Percentiles rank a stretch among this genome's conserved stretches.
phyloP scores from a whole-genome alignment of 305 asterid genomes.

The Fraxinus albicans region DNA sequence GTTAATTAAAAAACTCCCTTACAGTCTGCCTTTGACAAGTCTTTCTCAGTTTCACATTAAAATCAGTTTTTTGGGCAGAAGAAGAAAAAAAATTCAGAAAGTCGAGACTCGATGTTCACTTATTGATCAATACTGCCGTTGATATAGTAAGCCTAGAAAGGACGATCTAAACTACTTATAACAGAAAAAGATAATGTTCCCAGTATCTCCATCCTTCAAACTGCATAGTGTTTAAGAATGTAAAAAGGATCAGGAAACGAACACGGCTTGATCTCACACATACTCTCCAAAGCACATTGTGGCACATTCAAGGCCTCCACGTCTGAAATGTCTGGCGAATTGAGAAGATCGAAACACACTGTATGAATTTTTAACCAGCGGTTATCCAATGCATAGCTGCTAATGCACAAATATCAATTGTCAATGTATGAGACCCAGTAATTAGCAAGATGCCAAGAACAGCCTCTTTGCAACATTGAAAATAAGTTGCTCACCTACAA shows the following conservation, averaged over 20 bases:
- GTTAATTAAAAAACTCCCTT: background rate
- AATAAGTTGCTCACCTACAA: conserved; percentile 29
- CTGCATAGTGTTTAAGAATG: background rate
- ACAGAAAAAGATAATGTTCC: background rate
- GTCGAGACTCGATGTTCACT: background rate
- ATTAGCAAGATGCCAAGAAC: background rate
- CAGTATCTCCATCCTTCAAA: background rate
- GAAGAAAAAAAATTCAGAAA: background rate
- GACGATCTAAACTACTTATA: background rate
- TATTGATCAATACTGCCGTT: background rate
- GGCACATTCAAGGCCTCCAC: conserved; percentile 33
- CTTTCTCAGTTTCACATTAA: background rate
- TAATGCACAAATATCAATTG: conserved; percentile 13
- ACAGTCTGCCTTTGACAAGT: background rate
- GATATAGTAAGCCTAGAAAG: background rate
- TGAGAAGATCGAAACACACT: conserved; percentile 50
- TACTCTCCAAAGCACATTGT: conserved; percentile 20
- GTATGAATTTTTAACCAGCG: conserved; percentile 65
- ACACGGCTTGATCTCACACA: conserved; percentile 28
- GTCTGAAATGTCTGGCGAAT: conserved; percentile 40
- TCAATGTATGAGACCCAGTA: conserved; percentile 4
- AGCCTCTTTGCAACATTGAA: conserved; percentile 1
- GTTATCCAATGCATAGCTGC: conserved; percentile 34
- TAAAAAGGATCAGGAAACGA: background rate
- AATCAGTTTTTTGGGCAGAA: background rate